These are phyloP conservation scores for Triticum monococcum DNA, from an alignment of 176 grass and related monocot genomes.

Conservation along the genomic window DNA sequence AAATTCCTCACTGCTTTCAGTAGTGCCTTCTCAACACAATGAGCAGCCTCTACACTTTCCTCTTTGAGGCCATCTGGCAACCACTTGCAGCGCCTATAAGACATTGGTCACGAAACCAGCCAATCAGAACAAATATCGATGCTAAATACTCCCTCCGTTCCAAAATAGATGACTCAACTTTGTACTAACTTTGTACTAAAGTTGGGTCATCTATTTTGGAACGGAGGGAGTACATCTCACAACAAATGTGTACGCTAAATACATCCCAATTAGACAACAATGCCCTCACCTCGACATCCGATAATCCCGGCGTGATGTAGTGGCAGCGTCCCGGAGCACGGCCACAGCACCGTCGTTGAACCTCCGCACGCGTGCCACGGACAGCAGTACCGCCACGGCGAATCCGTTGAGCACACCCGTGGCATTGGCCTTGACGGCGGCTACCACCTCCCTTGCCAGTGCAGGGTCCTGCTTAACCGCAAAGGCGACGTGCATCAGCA, in stretches of 20 bases:
- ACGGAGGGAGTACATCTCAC: not conserved
- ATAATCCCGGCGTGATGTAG: constrained; percentile 50
- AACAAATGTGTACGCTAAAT: constrained; percentile 6
- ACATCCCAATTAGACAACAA: not conserved
- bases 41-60: constrained; percentile 48
- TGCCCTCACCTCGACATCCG: constrained; percentile 54
- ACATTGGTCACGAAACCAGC: not conserved
- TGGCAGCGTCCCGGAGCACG: constrained; percentile 45
- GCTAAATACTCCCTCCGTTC: not conserved
- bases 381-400: constrained; percentile 70
- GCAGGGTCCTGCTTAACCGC: constrained; percentile 86
- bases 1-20: constrained; percentile 68
- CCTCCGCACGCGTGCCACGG: constrained; percentile 64
- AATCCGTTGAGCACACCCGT: constrained; percentile 58
- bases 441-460: constrained; percentile 70
- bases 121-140: constrained; percentile 25
- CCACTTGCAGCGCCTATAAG: constrained; percentile 77
- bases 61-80: constrained; percentile 61
- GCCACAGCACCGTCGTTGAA: constrained; percentile 54
- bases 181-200: too few species aligned
- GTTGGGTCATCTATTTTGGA: too few species aligned
- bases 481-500: constrained; percentile 83
- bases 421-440: constrained; percentile 54
- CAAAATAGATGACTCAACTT: too few species aligned
- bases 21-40: constrained; percentile 58